These are phyloP conservation scores for Hamamelis virginiana DNA, from an alignment of 164 flowering plant species.

Conservation along the genomic window DNA sequence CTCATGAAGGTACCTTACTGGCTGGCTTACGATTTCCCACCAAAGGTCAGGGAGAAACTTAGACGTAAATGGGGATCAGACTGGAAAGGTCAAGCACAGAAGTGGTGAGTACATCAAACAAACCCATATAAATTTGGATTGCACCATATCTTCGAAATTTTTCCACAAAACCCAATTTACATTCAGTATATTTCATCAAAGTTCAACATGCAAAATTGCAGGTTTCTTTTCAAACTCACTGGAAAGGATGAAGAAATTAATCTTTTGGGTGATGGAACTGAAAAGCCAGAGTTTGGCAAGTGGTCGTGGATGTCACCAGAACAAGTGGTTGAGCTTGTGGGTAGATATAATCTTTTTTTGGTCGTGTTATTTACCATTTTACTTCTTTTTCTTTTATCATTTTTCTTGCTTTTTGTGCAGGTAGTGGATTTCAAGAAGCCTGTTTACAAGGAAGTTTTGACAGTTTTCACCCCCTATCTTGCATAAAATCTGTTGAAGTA, in stretches of 20 bases:
- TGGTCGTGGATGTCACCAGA: conserved; percentile 95
- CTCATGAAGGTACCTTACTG: conserved; percentile 72
- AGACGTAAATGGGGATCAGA: conserved; percentile 78
- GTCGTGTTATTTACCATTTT: background rate
- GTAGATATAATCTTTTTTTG: conserved; percentile 19
- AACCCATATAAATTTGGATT: background rate
- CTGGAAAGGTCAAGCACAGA: conserved; percentile 98
- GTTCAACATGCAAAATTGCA: conserved; percentile 20
- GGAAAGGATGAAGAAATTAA: conserved; percentile 90
- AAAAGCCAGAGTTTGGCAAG: conserved; percentile 85
- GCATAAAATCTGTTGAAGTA: conserved; percentile 19
- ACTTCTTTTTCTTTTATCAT: background rate
- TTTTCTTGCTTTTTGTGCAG: conserved; percentile 40
- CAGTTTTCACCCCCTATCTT: conserved; percentile 60
- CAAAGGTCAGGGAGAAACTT: conserved; percentile 69
- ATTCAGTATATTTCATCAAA: background rate
- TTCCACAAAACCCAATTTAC: too few species aligned
- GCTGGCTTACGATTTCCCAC: conserved; percentile 96
- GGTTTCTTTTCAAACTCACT: conserved; percentile 86
- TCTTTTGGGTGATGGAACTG: conserved; percentile 91
- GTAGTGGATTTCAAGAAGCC: conserved; percentile 93
- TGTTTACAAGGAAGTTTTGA: conserved; percentile 74
- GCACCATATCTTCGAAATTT: too few species aligned
- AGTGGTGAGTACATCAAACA: conserved; percentile 54
- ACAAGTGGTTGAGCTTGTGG: conserved; percentile 61